These are phyloP conservation scores for Cordyceps fumosorosea DNA, from an alignment of 2,329 filamentous ascomycete genomes.

Conservation along the genomic window DNA sequence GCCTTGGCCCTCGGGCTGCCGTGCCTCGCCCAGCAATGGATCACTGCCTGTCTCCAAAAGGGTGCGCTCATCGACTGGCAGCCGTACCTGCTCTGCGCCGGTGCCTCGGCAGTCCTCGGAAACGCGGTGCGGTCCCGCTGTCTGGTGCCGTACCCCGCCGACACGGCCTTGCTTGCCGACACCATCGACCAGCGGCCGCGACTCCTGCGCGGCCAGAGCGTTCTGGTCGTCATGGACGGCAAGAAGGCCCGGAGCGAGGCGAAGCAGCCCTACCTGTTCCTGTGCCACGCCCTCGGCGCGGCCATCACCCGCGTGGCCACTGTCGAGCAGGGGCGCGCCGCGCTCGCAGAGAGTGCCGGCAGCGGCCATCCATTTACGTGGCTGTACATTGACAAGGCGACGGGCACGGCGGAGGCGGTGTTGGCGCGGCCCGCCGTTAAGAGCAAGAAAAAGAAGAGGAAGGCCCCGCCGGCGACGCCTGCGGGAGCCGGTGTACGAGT, in stretches of 20 bases:
- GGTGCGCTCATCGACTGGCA: slow-evolving; percentile 63
- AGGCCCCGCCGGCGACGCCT: slow-evolving; percentile 19
- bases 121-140: slow-evolving; percentile 71
- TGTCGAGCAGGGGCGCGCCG: slow-evolving; percentile 55
- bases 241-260: slow-evolving; percentile 55
- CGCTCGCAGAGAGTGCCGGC: slow-evolving; percentile 46
- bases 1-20: slow-evolving; percentile 85
- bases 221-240: slow-evolving; percentile 61
- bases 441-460: slow-evolving; percentile 39
- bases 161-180: slow-evolving; percentile 46
- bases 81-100: slow-evolving; percentile 78
- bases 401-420: slow-evolving; percentile 45
- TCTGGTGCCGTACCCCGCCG: slow-evolving; percentile 54
- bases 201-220: slow-evolving; percentile 56
- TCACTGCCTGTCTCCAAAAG: slow-evolving; percentile 62
- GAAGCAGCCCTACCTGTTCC: slow-evolving; percentile 69
- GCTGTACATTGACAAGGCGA: slow-evolving; percentile 69
- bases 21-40: slow-evolving; percentile 77
- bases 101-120: slow-evolving; percentile 68
- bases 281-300: slow-evolving; percentile 73
- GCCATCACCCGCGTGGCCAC: slow-evolving; percentile 60
- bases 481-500: slow-evolving; percentile 47
- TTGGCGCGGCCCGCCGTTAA: slow-evolving; percentile 26
- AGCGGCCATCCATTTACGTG: slow-evolving; percentile 56
- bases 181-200: slow-evolving; percentile 55